Conservation (phyloP, 192 early-diverging fungal species). For the Coemansia sp. region DNA sequence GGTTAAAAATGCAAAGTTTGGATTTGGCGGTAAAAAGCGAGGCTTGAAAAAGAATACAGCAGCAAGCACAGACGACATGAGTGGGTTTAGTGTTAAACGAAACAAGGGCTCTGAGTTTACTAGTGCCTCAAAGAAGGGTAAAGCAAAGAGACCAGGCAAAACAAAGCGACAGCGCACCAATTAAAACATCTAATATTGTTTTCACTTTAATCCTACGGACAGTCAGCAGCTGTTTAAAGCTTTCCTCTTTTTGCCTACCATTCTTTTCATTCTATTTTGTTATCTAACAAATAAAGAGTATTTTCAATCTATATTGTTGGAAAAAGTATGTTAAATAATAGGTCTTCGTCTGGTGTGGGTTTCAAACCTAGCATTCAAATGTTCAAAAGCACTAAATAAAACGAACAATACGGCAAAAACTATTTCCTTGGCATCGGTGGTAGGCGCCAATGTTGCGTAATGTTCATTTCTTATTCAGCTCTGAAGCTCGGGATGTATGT, state of each 20-base stretch:
- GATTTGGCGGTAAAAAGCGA: conserved; percentile 88
- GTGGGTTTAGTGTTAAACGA: conserved; percentile 58
- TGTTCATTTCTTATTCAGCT: not conserved
- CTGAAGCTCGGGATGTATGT: not conserved
- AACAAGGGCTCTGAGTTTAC: conserved; percentile 46
- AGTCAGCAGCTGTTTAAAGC: no score
- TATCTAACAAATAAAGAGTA: no score
- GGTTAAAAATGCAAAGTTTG: conserved; percentile 82
- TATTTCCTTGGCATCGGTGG: not conserved
- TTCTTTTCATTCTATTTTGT: no score
- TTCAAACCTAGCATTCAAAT: no score
- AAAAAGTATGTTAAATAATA: no score
- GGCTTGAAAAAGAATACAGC: conserved; percentile 76
- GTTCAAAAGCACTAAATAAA: not conserved
- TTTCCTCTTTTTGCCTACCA: no score
- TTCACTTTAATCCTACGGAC: not conserved
- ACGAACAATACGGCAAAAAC: not conserved
- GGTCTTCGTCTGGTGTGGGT: no score
- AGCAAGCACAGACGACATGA: conserved; percentile 72
- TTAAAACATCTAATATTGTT: not conserved
- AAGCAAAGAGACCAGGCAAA: conserved; percentile 51
- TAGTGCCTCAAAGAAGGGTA: conserved; percentile 20
- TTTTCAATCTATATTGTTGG: no score
- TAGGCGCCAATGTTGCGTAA: not conserved
- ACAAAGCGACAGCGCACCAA: conserved; percentile 35